Evolutionary conservation across 176 grass and related monocot genomes (phyloP).

Genomic region (Thalia dealbata): DNA sequence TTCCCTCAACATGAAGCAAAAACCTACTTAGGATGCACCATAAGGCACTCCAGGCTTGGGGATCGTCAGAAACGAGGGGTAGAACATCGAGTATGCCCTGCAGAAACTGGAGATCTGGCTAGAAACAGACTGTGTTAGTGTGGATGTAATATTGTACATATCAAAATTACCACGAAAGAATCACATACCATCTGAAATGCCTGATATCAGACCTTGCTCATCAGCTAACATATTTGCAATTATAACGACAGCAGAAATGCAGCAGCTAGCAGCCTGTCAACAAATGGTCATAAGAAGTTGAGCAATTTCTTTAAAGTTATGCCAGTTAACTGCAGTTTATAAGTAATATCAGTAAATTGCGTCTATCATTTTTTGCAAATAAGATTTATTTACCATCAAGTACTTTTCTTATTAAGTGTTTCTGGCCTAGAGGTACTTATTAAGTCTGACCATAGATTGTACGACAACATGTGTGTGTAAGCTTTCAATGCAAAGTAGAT

Average conservation of each 20-base stretch:
- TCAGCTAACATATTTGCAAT: conserved; percentile 78
- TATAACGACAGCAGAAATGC: conserved; percentile 56
- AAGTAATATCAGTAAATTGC: too few relatives aligned
- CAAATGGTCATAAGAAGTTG: neutral
- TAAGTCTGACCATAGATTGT: too few relatives aligned
- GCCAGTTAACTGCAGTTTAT: neutral
- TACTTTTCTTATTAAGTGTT: too few relatives aligned
- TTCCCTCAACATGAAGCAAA: conserved; percentile 28
- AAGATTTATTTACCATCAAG: neutral
- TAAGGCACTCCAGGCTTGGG: conserved; percentile 48
- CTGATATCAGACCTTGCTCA: conserved; percentile 41
- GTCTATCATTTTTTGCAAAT: neutral
- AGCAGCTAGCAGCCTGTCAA: conserved; percentile 50
- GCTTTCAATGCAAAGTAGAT: neutral
- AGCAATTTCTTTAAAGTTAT: neutral
- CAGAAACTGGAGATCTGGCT: conserved; percentile 60
- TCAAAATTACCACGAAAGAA: conserved; percentile 1
- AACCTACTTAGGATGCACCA: conserved; percentile 60
- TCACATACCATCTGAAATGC: conserved; percentile 44
- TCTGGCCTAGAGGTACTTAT: too few relatives aligned
- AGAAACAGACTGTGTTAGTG: conserved; percentile 22
- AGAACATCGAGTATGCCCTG: conserved; percentile 61
- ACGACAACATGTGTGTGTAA: too few relatives aligned
- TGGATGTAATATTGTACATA: too few relatives aligned
- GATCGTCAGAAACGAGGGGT: conserved; percentile 52